Evolutionary conservation across 805 yeast genomes (phyloP).

Genomic region (Candida ascalaphidarum): DNA sequence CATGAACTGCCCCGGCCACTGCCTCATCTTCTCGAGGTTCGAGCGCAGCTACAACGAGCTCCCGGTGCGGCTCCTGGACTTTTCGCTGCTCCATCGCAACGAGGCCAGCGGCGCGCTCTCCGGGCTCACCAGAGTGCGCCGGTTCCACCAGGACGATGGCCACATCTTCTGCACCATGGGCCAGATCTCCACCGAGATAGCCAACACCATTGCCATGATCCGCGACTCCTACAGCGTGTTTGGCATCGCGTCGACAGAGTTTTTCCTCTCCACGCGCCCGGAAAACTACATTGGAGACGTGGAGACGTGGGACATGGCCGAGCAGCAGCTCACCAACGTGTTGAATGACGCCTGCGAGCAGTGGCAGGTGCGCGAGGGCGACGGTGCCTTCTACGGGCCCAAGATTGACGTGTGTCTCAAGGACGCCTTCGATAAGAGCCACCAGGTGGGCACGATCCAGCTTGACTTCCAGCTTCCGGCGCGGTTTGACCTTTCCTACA

Average conservation of each 20-base stretch:
- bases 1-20: slow-evolving; percentile 95
- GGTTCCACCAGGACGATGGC: slow-evolving; percentile 98
- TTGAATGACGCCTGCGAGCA: slow-evolving; percentile 37
- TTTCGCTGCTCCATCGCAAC: slow-evolving; percentile 86
- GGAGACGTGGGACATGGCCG: slow-evolving; percentile 80
- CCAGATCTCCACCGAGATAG: slow-evolving; percentile 72
- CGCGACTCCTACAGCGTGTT: slow-evolving; percentile 67
- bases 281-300: slow-evolving; percentile 67
- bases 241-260: slow-evolving; percentile 41
- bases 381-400: slow-evolving; percentile 97
- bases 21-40: slow-evolving; percentile 66
- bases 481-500: slow-evolving; percentile 68
- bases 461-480: slow-evolving; percentile 91
- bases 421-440: slow-evolving; percentile 73
- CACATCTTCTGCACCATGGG: slow-evolving; percentile 82
- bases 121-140: slow-evolving; percentile 86
- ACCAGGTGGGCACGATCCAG: slow-evolving; percentile 94
- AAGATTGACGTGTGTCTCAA: slow-evolving; percentile 81
- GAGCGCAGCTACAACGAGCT: slow-evolving; percentile 80
- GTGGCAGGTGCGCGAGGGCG: slow-evolving; percentile 82
- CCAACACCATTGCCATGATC: slow-evolving; percentile 61
- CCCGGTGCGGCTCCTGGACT: slow-evolving; percentile 81
- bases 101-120: slow-evolving; percentile 92
- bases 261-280: slow-evolving; percentile 83
- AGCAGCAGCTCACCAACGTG: slow-evolving; percentile 50